phyloP scores from a whole-genome alignment of 176 grass and related monocot genomes.

The Olyra latifolia region DNA sequence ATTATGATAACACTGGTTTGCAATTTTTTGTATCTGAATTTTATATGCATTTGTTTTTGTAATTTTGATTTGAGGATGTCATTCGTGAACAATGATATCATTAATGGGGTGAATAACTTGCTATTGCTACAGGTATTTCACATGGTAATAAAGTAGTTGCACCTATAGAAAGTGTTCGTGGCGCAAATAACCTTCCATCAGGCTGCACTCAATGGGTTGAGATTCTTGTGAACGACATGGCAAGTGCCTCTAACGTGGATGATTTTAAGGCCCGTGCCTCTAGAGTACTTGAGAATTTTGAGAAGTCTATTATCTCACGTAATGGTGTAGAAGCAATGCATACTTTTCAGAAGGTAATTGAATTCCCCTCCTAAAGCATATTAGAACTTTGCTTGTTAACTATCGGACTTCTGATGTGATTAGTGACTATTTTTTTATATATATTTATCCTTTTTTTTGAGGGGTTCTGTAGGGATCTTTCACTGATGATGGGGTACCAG shows the following conservation, averaged over 20 bases:
- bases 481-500: not conserved
- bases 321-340: slow-evolving; percentile 29
- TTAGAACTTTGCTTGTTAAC: not conserved
- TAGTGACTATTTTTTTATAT: not conserved
- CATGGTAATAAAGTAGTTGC: not conserved
- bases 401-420: not conserved
- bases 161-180: slow-evolving; percentile 7
- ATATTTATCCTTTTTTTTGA: not conserved
- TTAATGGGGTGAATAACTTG: not conserved
- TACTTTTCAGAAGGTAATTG: slow-evolving; percentile 46
- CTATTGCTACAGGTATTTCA: slow-evolving; percentile 18
- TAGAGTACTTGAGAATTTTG: slow-evolving; percentile 46
- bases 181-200: slow-evolving; percentile 20
- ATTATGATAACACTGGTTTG: not conserved
- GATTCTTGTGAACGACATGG: slow-evolving; percentile 52
- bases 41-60: not conserved
- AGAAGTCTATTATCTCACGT: slow-evolving; percentile 25
- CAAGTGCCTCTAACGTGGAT: slow-evolving; percentile 23
- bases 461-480: not conserved
- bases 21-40: not conserved
- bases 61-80: not conserved
- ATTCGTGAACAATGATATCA: not conserved
- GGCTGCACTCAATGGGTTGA: slow-evolving; percentile 47
- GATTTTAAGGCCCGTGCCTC: slow-evolving; percentile 48
- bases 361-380: not conserved